phyloP scores from a whole-genome alignment of 83 land plant genomes.

The Thuja plicata region DNA sequence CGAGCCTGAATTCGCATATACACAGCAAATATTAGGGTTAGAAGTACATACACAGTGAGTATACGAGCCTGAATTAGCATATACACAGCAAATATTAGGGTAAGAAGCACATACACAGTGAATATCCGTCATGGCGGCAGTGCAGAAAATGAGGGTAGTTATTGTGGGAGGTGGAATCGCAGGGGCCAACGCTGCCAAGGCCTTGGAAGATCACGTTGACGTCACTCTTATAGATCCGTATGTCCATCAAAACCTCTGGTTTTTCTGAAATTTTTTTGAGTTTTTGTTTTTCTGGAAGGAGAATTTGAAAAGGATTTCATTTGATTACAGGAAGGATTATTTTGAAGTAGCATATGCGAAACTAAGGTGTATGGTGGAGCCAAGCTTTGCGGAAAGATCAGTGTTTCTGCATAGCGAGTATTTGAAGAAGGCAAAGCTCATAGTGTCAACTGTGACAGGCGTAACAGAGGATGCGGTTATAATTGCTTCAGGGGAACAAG shows the following conservation, averaged over 20 bases:
- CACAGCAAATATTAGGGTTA: no score
- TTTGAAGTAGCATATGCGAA: slow-evolving; percentile 70
- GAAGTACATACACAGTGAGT: neutral
- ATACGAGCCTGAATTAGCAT: neutral
- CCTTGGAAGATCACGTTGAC: slow-evolving; percentile 33
- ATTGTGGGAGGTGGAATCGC: slow-evolving; percentile 71
- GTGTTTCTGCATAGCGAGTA: slow-evolving; percentile 60
- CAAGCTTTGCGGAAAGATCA: slow-evolving; percentile 61
- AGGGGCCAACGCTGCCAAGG: slow-evolving; percentile 39
- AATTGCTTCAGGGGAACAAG: slow-evolving; percentile 39
- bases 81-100: neutral
- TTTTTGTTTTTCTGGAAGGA: no score
- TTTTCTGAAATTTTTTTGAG: no score
- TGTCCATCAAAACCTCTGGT: neutral
- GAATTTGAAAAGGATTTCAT: neutral
- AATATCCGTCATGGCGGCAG: slow-evolving; percentile 10
- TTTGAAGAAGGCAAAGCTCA: slow-evolving; percentile 39
- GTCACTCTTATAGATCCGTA: slow-evolving; percentile 71
- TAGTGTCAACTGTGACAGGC: slow-evolving; percentile 32
- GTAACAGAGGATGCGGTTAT: slow-evolving; percentile 44
- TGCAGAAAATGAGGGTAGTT: slow-evolving; percentile 41
- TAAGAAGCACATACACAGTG: neutral
- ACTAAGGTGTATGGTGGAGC: slow-evolving; percentile 77
- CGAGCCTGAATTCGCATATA: no score
- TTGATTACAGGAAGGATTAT: slow-evolving; percentile 69